phyloP scores from a whole-genome alignment of 257 asterid genomes.

The Solanum sparsipilum region DNA sequence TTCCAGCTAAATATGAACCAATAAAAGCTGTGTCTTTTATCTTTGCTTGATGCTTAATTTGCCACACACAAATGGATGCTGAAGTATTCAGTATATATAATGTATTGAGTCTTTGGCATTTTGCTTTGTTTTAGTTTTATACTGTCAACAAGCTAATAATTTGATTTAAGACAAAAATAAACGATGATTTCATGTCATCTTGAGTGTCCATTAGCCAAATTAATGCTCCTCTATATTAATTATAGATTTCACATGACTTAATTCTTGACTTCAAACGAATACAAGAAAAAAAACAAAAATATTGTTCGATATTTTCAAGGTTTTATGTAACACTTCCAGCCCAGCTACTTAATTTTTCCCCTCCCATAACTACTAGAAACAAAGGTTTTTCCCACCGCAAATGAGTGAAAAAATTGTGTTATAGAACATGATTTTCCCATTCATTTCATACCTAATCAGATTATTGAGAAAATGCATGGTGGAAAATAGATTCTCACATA shows the following conservation, averaged over 20 bases:
- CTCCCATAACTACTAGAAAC: background rate
- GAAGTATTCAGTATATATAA: conserved; percentile 1
- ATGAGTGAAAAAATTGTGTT: background rate
- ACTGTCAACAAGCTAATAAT: background rate
- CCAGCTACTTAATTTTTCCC: background rate
- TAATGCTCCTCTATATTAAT: background rate
- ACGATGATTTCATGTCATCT: background rate
- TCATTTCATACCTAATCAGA: background rate
- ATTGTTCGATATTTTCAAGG: background rate
- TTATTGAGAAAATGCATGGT: background rate
- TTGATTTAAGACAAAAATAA: background rate
- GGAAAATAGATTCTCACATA: too few species aligned
- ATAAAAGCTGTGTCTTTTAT: background rate
- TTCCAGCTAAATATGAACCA: background rate
- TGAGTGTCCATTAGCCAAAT: background rate
- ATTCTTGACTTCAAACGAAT: background rate
- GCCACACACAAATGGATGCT: background rate
- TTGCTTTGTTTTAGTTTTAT: background rate
- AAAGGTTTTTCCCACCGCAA: background rate
- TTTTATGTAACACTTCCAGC: background rate
- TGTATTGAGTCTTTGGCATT: background rate
- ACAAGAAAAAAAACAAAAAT: background rate
- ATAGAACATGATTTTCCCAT: too few species aligned
- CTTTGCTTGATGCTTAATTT: background rate
- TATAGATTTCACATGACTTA: background rate